Base-by-base conservation (phyloP, 768 basidiomycete species). In the Auricularia sp. region DNA sequence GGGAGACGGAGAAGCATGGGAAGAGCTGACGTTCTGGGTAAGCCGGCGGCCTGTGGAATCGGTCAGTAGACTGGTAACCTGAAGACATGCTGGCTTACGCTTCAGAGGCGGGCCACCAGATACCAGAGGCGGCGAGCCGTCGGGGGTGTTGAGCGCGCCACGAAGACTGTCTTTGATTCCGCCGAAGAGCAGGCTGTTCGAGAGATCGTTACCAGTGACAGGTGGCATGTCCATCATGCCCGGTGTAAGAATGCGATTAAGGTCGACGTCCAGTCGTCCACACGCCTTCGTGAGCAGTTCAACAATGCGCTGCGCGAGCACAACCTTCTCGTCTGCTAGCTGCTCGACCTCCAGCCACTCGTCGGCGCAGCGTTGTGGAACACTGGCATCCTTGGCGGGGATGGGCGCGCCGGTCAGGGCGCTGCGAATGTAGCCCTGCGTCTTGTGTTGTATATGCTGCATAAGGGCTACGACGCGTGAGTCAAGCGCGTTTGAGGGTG, bases 221-320 rank as follows among this genome's bases (percentile, higher is more conserved):
- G 51, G 4, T 58, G 61, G 29, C 21, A 63, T 21, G 44, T 63
- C 63, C 6, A 16, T 51, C 24, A 44, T 34, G 44, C 80, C 35
- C 74, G 73, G 18, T 71, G 72, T 2, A 34, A 59, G 24, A 34
- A 68, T 63, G 3, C 68, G 66, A 59, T 65, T 61, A 16, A 83
- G 72, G 67, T 84, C 82, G 63, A 78, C 70, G 45, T 73, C 74
- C 1, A 73, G 78, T 64, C 78, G 83, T 36, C 84, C 85, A 3
- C 71, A 80, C 36, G 85, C 83, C 13, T 75, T 82, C n/a, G 76
- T 79, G 1, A 82, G 83, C 10, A 72, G 76, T 16, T 71, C 75
- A 1, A 75, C 75, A 37, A 77, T 76, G 16, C 77, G 75, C 56
- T 77, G 80, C 7, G 71, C 75, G 34, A 82, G 70, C 3, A 63